Base-by-base conservation (phyloP, 768 basidiomycete genomes). In the Cubamyces lactineus region DNA sequence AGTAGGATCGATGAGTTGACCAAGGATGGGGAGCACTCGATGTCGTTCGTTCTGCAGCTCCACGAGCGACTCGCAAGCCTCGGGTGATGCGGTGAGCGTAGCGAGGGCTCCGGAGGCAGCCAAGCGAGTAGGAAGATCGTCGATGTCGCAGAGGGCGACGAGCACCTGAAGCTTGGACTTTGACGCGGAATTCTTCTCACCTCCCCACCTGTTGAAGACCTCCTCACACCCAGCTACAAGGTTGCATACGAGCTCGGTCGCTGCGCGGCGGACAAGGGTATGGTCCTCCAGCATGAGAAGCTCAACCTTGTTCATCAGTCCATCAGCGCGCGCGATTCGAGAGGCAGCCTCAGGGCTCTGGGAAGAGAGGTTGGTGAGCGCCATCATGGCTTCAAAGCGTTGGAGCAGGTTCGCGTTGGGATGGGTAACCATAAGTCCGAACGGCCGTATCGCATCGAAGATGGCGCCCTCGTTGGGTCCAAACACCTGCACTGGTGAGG, bases 61-160 rank as follows among this genome's bases (percentile, higher is more conserved):
- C 16, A 87, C 70, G n/a, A 96, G 75, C 2, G 80, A 76, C 6
- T 74, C 71, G 69, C 92, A 94, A 12, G 85, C 86, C 30, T 76
- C 76, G 1, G 81, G 78, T 0, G 86, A 83, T 24, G 81, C 78
- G 1, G 89, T 89, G 57, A 99, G 74, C 28, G 87, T 88, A 5
- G 96, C 94, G 42, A 98, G 77, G 2, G 94, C 91, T 17, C 96
- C 96, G 0, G 92, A 87, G 1, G 96, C 93, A n/a, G 96, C 96
- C 16, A 92, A 72, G 38, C 91, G 84, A 2, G 96, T 99, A 7
- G 85, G 84, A 9, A 87, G 53, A 75, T 99, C 97, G 24, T 94
- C 88, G 15, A 93, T 86, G 64, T 95, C 90, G 2, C 91, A 89
- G 47, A 99, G 77, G 5, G 95, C 94, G 42, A 96, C 72, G 21